phyloP scores from a whole-genome alignment of 305 asterid species.

The Fraxinus paxiana region DNA sequence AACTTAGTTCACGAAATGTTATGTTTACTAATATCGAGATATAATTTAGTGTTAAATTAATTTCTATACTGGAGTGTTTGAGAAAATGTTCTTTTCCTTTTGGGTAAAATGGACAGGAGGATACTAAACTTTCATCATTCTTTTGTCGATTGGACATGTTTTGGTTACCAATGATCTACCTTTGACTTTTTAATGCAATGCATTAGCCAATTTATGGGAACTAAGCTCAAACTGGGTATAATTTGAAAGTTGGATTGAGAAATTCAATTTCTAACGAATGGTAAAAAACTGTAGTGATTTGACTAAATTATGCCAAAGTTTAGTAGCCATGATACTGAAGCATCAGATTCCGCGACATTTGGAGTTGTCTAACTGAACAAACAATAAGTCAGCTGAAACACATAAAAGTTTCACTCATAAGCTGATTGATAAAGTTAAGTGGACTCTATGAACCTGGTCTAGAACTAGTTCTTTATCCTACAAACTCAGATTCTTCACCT shows the following conservation, averaged over 20 bases:
- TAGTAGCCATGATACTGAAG: neutral
- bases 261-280: neutral
- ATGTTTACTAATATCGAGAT: neutral
- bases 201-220: neutral
- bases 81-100: neutral
- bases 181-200: neutral
- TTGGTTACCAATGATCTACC: neutral
- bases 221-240: neutral
- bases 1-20: neutral
- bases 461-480: neutral
- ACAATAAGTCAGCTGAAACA: neutral
- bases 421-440: neutral
- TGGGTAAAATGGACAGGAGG: neutral
- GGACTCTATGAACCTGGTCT: neutral
- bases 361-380: neutral
- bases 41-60: constrained; percentile 5
- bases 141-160: neutral
- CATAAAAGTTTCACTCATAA: neutral
- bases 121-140: neutral
- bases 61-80: neutral
- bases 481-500: neutral
- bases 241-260: neutral
- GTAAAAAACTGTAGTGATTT: neutral
- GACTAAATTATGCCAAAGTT: neutral
- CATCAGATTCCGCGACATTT: neutral